These are phyloP conservation scores for Crotalaria pallida DNA, from an alignment of 306 rosid species.

Conservation along the genomic window DNA sequence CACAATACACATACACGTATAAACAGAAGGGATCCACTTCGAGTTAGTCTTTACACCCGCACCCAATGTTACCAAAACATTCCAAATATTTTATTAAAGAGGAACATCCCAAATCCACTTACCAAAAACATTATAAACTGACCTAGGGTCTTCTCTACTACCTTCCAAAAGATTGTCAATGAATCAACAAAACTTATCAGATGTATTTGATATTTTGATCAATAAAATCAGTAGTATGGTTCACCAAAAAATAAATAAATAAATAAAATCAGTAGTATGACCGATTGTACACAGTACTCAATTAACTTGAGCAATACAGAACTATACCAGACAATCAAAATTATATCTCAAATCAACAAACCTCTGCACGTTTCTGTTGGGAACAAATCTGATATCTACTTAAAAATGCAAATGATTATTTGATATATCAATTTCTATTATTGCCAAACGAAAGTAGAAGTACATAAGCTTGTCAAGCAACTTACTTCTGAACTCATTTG, in stretches of 20 bases:
- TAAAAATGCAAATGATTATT: neutral
- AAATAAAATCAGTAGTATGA: neutral
- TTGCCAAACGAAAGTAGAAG: neutral
- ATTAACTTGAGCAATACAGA: neutral
- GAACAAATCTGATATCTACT: neutral
- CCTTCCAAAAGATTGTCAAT: neutral
- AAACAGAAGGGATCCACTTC: neutral
- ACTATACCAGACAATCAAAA: neutral
- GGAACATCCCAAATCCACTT: no score
- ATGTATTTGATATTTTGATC: neutral
- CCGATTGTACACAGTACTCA: neutral
- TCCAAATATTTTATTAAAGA: no score
- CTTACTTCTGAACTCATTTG: slow-evolving; percentile 87
- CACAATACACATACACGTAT: neutral
- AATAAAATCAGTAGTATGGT: no score
- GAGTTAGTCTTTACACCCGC: neutral
- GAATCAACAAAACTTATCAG: neutral
- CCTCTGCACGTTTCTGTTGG: neutral
- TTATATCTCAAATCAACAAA: neutral
- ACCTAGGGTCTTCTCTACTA: neutral
- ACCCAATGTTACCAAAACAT: no score
- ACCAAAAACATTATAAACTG: neutral
- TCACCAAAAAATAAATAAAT: no score
- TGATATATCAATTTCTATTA: neutral
- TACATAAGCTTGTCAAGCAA: slow-evolving; percentile 18